These are phyloP conservation scores for Myxozyma vanderwaltii DNA, from an alignment of 805 yeast genomes.

Conservation along the genomic window DNA sequence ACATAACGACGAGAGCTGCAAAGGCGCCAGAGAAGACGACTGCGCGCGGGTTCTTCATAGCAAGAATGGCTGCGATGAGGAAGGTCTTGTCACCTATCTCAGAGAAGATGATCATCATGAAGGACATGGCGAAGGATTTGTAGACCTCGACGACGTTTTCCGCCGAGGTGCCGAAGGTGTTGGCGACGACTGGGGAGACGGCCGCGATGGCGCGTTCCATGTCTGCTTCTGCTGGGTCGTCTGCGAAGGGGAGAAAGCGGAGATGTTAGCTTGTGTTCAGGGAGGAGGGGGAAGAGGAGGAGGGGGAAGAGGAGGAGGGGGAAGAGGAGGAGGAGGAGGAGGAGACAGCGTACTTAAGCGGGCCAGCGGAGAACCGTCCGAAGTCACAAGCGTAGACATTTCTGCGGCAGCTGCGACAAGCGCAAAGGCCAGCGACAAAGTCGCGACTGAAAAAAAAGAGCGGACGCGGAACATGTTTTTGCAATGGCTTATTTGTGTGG, in stretches of 20 bases:
- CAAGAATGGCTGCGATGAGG: constrained; percentile 95
- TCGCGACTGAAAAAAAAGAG: neutral
- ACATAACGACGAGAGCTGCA: constrained; percentile 83
- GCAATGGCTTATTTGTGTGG: neutral
- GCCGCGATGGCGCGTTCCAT: constrained; percentile 28
- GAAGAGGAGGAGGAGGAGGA: neutral
- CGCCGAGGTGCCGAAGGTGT: constrained; percentile 23
- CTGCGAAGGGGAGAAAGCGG: neutral
- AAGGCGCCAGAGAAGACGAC: constrained; percentile 90
- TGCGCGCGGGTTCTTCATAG: constrained; percentile 85
- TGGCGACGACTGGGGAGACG: constrained; percentile 26
- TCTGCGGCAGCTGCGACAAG: constrained; percentile 15
- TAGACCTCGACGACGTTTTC: constrained; percentile 15
- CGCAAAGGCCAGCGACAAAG: neutral
- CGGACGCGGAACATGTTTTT: neutral
- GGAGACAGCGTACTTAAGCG: constrained; percentile 9
- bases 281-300: neutral
- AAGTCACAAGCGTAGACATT: constrained; percentile 12
- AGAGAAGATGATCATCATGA: constrained; percentile 89
- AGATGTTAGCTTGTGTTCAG: neutral
- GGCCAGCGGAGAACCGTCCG: constrained; percentile 28
- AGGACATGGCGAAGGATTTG: constrained; percentile 64
- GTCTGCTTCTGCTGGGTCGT: constrained; percentile 6
- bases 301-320: neutral
- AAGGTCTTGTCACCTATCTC: constrained; percentile 98